Evolutionary conservation across 1,139 yeast genomes (phyloP), one percentile per base, ranked within the genome.

Genomic region (Candida frijolesensis): DNA sequence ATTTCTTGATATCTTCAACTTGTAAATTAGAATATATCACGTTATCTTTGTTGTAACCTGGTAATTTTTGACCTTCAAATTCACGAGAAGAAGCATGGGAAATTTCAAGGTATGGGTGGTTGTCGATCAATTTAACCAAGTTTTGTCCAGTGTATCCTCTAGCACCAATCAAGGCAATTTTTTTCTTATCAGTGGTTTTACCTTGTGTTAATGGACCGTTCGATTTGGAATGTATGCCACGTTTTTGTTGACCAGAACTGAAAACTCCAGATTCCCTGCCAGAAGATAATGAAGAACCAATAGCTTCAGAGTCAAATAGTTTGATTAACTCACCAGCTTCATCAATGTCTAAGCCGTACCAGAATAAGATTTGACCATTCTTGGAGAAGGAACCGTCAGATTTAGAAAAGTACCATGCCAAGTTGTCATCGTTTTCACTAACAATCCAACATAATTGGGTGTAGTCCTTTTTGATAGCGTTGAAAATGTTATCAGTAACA

Each of bases 141-240:
- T 94, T 94, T 72, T 89, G 96, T 33, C 99, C 99, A 30, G 98
- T 92, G 72, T 83, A 90, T 39, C 99, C 99, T 73, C 99, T 87
- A 40, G 99, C 99, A 61, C 99, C 99, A 65, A 94, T 92, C 60
- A 94, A 80, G 1, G 97, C 99, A 46, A 95, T 92, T 54, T 83
- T 84, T 38, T 89, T 75, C 53, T 81, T 82, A 47, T 74, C 68
- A 43, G 78, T 75, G 71, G 85, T 88, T 44, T 81, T 67, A 34
- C 90, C 95, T 51, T 78, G 75, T 53, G 76, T 76, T 43, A 81
- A 59, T 18, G 95, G 94, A 11, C 92, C 90, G 65, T 86, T 87
- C 49, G 96, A 94, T 66, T 85, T 82, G 41, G 87, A 51, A 62
- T 70, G 79, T 57, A 65, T 60, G 2, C 78, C 80, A 61, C 79